Evolutionary conservation across 805 yeast species (phyloP), one percentile per base, ranked within the genome.

Genomic region (Kodamaea kakaduensis): DNA sequence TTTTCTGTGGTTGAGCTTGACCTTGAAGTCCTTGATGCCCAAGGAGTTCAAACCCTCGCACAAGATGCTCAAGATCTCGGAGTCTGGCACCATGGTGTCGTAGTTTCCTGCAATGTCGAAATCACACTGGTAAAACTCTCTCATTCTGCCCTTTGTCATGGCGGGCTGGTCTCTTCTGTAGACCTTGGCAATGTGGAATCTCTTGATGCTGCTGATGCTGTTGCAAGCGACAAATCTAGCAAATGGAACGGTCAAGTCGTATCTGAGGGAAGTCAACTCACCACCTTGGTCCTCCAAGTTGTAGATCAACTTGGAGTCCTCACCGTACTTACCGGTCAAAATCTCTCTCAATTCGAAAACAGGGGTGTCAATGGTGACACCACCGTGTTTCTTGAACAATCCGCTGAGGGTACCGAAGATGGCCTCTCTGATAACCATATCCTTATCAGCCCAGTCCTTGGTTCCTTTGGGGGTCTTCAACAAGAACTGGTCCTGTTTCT

Each of bases 111-210:
- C 99, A 54, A 93, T 71, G 61, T 93, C 99, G 52, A 93, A 85
- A 67, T 93, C 99, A 71, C 99, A 93, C 67, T 93, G 99, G 63
- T 93, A 93, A 55, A 93, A 93, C 64, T 93, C 99, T 75, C 99
- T 84, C 98, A 93, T 93, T 65, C 99, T 78, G 43, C 99, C 99
- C 65, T 93, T 93, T 34, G 97, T 90, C 98, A 93, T 93, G 6
- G 99, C 99, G 4, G 99, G 99, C 65, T 93, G 99, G 59, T 93
- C 99, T 66, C 99, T 84, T 69, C 99, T 81, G 67, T 93, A 93
- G 36, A 93, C 99, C 61, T 93, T 93, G 49, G 99, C 98, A 46
- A 93, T 86, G 66, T 93, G 99, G 59, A 79, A 93, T 57, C 99
- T 76, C 67, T 93, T 93, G 63, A 93, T 90, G 54, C 71, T 77